Evolutionary conservation across 23 red algal genomes (phyloP).

Genomic region (Gracilariopsis chorda): DNA sequence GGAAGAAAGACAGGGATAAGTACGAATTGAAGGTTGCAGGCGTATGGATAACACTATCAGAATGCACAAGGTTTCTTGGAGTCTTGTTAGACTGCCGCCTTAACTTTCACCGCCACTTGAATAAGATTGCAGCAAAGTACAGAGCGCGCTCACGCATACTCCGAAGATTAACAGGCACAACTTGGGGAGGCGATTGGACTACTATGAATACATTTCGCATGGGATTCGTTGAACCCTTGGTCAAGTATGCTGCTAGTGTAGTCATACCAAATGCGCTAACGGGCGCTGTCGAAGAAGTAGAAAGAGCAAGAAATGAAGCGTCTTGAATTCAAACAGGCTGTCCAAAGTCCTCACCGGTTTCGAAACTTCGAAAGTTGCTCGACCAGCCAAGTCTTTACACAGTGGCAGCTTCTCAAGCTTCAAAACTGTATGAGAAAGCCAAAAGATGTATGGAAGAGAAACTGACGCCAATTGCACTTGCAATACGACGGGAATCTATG

Average conservation of each 20-base stretch:
- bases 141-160: not conserved
- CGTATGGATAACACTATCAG: not conserved
- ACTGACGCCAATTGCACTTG: not conserved
- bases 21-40: not conserved
- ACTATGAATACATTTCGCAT: not conserved
- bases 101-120: constrained; percentile 12
- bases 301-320: not conserved
- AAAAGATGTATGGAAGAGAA: not conserved
- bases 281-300: not conserved
- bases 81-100: not conserved
- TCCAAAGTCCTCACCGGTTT: not conserved
- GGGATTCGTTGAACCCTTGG: not conserved
- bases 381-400: not conserved
- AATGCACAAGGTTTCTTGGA: not conserved
- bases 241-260: not conserved
- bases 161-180: not conserved
- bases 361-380: not conserved
- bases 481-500: not conserved
- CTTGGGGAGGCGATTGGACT: not conserved
- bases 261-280: not conserved
- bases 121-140: not conserved
- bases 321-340: not conserved
- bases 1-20: not conserved
- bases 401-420: not conserved
- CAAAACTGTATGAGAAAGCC: not conserved